phyloP scores from a whole-genome alignment of 306 rosid genomes.

The Quercus aquifolioides region DNA sequence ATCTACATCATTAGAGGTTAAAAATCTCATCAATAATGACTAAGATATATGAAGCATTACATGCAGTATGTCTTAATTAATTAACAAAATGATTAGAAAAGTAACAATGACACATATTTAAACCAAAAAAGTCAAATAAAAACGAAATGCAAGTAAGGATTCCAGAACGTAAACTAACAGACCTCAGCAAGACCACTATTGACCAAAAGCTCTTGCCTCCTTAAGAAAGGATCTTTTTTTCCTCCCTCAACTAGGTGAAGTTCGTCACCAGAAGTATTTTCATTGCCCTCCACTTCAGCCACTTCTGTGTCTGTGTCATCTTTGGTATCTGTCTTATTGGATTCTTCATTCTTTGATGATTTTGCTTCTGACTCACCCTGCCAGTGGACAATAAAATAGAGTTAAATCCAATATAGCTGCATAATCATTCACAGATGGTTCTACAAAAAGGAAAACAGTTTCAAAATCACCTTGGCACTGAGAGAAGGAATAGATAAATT shows the following conservation, averaged over 20 bases:
- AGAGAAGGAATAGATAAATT: slow-evolving; percentile 73
- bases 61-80: background rate
- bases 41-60: background rate
- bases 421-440: background rate
- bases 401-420: slow-evolving; percentile 19
- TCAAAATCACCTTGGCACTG: slow-evolving; percentile 54
- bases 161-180: slow-evolving; percentile 24
- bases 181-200: slow-evolving; percentile 96
- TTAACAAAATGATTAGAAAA: background rate
- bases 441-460: slow-evolving; percentile 1
- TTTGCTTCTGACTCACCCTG: slow-evolving; percentile 53
- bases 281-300: slow-evolving; percentile 32
- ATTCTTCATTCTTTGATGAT: slow-evolving; percentile 30
- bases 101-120: background rate
- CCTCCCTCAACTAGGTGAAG: slow-evolving; percentile 63
- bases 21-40: background rate
- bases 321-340: slow-evolving; percentile 40
- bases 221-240: slow-evolving; percentile 78
- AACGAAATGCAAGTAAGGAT: background rate
- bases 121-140: background rate
- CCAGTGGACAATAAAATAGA: slow-evolving; percentile 5
- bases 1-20: background rate
- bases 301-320: slow-evolving; percentile 33
- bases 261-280: slow-evolving; percentile 33
- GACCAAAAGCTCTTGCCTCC: slow-evolving; percentile 90